A percentile compares a stretch with the other conserved stretches of the same genome.
Conservation (phyloP, 75 land plant genomes). For the Isoetes taiwanensis region DNA sequence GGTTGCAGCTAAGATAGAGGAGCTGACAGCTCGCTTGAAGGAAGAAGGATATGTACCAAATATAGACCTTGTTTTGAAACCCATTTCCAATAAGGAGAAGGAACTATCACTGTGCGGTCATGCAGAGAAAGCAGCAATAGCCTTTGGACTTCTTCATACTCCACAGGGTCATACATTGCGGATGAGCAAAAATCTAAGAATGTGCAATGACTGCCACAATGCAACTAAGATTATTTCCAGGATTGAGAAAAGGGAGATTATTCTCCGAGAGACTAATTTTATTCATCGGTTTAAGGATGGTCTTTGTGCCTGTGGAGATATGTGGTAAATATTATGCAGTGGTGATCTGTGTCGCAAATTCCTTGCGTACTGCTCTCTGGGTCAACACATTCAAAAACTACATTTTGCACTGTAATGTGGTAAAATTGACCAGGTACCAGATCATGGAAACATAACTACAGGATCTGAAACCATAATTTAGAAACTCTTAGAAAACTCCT, state of each 20-base stretch:
- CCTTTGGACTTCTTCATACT: conserved; percentile 38
- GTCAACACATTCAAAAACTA: too few species aligned
- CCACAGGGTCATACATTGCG: conserved; percentile 26
- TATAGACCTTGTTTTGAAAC: conserved; percentile 29
- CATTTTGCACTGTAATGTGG: too few species aligned
- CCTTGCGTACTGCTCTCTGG: too few species aligned
- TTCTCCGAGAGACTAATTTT: conserved; percentile 40
- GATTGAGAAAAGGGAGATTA: conserved; percentile 35
- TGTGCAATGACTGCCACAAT: conserved; percentile 44
- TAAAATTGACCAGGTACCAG: too few species aligned
- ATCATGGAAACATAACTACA: too few species aligned
- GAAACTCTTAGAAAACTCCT: too few species aligned
- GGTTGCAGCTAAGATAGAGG: conserved; percentile 27
- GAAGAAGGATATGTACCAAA: conserved; percentile 35
- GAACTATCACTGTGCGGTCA: conserved; percentile 37
- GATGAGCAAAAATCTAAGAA: conserved; percentile 41
- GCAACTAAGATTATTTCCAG: conserved; percentile 43
- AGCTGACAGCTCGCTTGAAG: conserved; percentile 25
- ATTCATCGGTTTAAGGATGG: conserved; percentile 55
- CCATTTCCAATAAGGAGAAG: conserved; percentile 45
- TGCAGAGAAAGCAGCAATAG: conserved; percentile 49
- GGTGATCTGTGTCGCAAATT: too few species aligned
- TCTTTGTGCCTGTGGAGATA: conserved; percentile 46
- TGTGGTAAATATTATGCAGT: too few species aligned
- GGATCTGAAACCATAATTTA: too few species aligned